Percentiles rank a stretch among this genome's conserved stretches.
Conservation (phyloP, 176 grass and related monocot genomes). For the sorghum (Sorghum bicolor) region Sorghum_bicolor_NCBIv3 NC_012872.2:63136501-63137000, state of each 20-base stretch:
- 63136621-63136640: constrained; percentile 75
- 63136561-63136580: constrained; percentile 22
- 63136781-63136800: not conserved
- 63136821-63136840: constrained; percentile 78
- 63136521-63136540: not conserved
- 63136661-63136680: constrained; percentile 59
- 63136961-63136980: not conserved
- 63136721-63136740: not conserved
- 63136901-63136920: not conserved
- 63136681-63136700: not conserved
- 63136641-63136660: constrained; percentile 96
- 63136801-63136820: not conserved
- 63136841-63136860: constrained; percentile 74
- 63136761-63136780: not conserved
- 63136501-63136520: not conserved
- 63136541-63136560: not conserved
- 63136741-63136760: not conserved
- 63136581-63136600: constrained; percentile 76
- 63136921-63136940: not conserved
- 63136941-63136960: constrained; percentile 4
- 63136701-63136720: not conserved
- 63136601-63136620: constrained; percentile 74
- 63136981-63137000: not conserved
- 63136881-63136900: not conserved
- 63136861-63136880: constrained; percentile 3